Conservation (phyloP, 129 eudicot species). For the Cynara cardunculus region DNA sequence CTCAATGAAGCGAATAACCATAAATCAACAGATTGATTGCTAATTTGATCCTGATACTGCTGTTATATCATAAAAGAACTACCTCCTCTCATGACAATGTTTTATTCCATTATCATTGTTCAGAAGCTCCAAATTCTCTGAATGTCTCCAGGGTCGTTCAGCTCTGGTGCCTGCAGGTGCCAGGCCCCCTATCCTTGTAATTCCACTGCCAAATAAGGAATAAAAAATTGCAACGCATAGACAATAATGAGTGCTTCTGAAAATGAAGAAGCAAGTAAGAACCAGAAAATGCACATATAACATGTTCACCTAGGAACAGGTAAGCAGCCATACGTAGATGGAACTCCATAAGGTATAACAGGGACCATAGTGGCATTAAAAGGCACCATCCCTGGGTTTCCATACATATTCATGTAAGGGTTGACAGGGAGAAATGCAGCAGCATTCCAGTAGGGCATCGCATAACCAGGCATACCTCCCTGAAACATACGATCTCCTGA, state of each 20-base stretch:
- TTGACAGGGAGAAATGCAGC: conserved; percentile 37
- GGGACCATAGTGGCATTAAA: conserved; percentile 52
- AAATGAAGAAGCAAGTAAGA: background rate
- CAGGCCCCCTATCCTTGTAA: conserved; percentile 42
- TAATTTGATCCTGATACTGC: background rate
- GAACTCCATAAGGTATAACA: conserved; percentile 44
- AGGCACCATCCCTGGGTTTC: conserved; percentile 66
- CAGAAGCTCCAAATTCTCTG: conserved; percentile 40
- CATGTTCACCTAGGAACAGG: conserved; percentile 54
- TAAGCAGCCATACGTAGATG: conserved; percentile 48
- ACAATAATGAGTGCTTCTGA: background rate
- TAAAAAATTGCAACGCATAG: background rate
- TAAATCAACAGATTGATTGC: background rate
- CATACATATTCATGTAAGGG: conserved; percentile 68
- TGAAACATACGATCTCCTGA: conserved; percentile 48
- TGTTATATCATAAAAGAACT: conserved; percentile 10
- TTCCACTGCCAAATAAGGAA: conserved; percentile 33
- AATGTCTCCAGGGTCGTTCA: conserved; percentile 24
- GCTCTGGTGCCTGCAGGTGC: conserved; percentile 33
- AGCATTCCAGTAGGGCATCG: conserved; percentile 64
- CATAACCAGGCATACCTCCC: conserved; percentile 53
- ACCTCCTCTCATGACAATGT: conserved; percentile 52
- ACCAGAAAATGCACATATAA: background rate
- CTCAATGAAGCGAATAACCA: too few species aligned
- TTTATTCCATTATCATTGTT: conserved; percentile 38